phyloP scores from a whole-genome alignment of 176 grass and related monocot genomes.

The Triticum dicoccoides region DNA sequence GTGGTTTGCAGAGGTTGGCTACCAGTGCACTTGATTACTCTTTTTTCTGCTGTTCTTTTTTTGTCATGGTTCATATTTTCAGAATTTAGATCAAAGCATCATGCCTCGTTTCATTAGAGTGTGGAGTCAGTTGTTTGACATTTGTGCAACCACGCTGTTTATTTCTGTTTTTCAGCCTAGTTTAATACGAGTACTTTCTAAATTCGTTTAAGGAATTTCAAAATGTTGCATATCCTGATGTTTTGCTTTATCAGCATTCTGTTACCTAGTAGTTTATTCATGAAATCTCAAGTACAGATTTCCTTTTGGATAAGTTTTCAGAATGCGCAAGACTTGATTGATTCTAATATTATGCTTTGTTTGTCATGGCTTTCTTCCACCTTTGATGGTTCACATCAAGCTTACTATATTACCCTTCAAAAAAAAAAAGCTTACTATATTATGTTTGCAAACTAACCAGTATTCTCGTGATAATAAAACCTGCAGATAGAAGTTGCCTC shows the following conservation, averaged over 20 bases:
- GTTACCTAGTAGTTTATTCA: neutral
- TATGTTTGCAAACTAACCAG: slow-evolving; percentile 11
- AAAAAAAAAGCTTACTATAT: slow-evolving; percentile 30
- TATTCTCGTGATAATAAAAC: slow-evolving; percentile 31
- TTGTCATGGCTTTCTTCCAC: neutral
- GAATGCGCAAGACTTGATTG: neutral
- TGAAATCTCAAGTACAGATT: slow-evolving; percentile 6
- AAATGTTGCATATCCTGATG: neutral
- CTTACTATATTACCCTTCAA: slow-evolving; percentile 29
- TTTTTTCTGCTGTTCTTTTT: neutral
- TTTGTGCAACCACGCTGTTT: neutral
- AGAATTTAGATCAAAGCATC: neutral
- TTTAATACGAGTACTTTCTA: neutral
- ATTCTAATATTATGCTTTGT: slow-evolving; percentile 4
- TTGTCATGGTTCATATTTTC: neutral
- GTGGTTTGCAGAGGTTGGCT: neutral
- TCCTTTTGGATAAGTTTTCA: neutral
- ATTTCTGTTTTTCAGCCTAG: neutral
- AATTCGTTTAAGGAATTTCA: neutral
- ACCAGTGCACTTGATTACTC: neutral
- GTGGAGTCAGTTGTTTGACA: neutral
- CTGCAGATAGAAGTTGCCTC: slow-evolving; percentile 77
- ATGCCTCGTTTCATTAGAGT: neutral
- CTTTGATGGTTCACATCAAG: slow-evolving; percentile 3
- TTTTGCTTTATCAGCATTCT: neutral